phyloP scores from a whole-genome alignment of 192 early-diverging fungal species.

The Entomortierella chlamydospora region DNA sequence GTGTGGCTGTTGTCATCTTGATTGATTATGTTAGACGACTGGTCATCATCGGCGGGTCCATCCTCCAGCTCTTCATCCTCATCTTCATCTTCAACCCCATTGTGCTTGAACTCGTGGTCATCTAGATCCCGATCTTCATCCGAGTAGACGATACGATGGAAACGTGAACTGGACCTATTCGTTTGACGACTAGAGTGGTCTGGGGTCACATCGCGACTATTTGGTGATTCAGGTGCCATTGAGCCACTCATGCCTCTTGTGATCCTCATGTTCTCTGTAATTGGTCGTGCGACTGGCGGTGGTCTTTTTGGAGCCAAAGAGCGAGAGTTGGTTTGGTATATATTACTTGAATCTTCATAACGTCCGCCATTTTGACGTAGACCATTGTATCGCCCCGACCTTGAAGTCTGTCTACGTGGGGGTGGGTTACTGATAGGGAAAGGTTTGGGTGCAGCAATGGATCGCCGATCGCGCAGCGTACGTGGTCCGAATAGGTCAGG shows the following conservation, averaged over 20 bases:
- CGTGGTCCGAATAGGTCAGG: conserved; percentile 11
- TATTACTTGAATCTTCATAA: conserved; percentile 14
- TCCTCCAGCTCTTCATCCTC: conserved; percentile 12
- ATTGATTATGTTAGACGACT: conserved; percentile 6
- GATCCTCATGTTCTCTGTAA: conserved; percentile 52
- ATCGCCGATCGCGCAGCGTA: conserved; percentile 36
- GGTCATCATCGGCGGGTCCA: conserved; percentile 8
- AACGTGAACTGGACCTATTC: conserved; percentile 4
- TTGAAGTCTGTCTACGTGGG: background rate
- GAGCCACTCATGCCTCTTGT: conserved; percentile 48
- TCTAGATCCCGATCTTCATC: conserved; percentile 32
- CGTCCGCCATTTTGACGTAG: conserved; percentile 12
- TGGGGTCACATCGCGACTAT: conserved; percentile 37
- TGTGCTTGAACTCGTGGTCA: background rate
- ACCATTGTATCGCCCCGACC: background rate
- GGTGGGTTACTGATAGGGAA: conserved; percentile 24
- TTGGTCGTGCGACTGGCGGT: conserved; percentile 7
- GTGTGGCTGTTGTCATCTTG: conserved; percentile 18
- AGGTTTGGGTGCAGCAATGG: conserved; percentile 40
- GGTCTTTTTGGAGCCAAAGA: conserved; percentile 26
- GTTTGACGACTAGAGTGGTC: conserved; percentile 10
- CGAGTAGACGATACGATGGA: conserved; percentile 5
- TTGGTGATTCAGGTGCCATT: conserved; percentile 33
- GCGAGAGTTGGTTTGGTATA: conserved; percentile 10
- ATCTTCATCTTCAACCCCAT: conserved; percentile 15